Evolutionary conservation across 1,139 yeast species (phyloP).

Genomic region (Scheffersomyces titani): DNA sequence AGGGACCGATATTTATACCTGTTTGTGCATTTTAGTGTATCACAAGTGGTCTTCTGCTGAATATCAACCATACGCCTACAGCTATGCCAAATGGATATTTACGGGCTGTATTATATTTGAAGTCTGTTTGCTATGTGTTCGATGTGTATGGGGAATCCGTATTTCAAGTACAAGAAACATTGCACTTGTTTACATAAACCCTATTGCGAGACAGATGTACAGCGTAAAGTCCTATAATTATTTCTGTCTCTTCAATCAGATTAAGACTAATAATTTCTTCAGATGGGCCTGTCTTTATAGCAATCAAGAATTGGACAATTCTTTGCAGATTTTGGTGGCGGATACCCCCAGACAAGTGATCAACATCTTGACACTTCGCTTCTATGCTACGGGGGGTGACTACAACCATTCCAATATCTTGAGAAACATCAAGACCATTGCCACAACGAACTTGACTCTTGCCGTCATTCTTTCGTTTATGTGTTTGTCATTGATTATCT

Average conservation of each 20-base stretch:
- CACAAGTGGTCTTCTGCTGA: conserved; percentile 69
- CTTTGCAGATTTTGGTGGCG: conserved; percentile 65
- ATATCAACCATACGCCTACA: conserved; percentile 57
- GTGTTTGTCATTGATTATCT: conserved; percentile 74
- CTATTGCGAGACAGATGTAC: conserved; percentile 59
- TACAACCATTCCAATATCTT: conserved; percentile 43
- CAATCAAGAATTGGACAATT: conserved; percentile 66
- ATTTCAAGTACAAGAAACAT: conserved; percentile 64
- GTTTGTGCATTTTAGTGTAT: conserved; percentile 72
- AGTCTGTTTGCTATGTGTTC: conserved; percentile 57
- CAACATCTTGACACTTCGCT: conserved; percentile 71
- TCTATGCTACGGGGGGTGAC: conserved; percentile 51
- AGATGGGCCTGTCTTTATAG: conserved; percentile 72
- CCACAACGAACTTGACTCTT: conserved; percentile 59
- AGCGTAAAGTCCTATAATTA: conserved; percentile 59
- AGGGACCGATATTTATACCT: conserved; percentile 78
- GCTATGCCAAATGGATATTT: conserved; percentile 74
- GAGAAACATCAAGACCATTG: conserved; percentile 57
- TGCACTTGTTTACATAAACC: conserved; percentile 69
- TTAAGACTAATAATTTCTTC: conserved; percentile 63
- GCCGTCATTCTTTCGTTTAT: conserved; percentile 74
- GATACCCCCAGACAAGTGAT: conserved; percentile 90
- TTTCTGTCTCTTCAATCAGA: conserved; percentile 71
- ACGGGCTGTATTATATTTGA: conserved; percentile 85
- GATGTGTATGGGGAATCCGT: conserved; percentile 59